A percentile compares a stretch with the other conserved stretches of the same genome.
Evolutionary conservation across 176 grass and related monocot genomes (phyloP).

Genomic region (Cocos nucifera): DNA sequence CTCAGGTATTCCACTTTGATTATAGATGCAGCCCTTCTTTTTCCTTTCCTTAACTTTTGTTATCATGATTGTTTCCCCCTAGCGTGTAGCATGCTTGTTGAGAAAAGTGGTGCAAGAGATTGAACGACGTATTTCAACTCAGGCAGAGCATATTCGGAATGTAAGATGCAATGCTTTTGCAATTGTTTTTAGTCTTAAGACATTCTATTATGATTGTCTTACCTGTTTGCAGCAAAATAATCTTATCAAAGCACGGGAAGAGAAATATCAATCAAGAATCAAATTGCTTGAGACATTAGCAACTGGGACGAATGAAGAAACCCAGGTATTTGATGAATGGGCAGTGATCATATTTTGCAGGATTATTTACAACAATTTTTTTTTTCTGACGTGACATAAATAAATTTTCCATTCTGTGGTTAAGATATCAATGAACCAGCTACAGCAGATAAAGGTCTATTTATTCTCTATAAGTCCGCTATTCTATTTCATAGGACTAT

Average conservation of each 20-base stretch:
- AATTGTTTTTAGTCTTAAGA: not conserved
- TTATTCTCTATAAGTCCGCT: too few relatives aligned
- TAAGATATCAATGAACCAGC: constrained; percentile 4
- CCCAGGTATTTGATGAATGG: not conserved
- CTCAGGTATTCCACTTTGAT: constrained; percentile 64
- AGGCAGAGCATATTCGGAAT: constrained; percentile 24
- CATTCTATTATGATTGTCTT: not conserved
- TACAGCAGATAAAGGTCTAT: not conserved
- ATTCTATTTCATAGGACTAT: not conserved
- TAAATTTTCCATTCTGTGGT: not conserved
- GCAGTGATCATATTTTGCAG: too few relatives aligned
- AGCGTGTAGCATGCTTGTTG: constrained; percentile 52
- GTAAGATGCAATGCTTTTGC: constrained; percentile 2
- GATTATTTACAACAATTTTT: too few relatives aligned
- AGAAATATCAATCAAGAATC: constrained; percentile 32
- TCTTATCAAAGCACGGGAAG: constrained; percentile 27
- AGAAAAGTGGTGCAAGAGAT: constrained; percentile 41
- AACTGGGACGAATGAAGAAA: constrained; percentile 22
- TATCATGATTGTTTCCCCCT: constrained; percentile 8
- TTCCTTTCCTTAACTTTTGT: not conserved
- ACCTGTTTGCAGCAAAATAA: constrained; percentile 26
- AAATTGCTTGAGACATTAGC: constrained; percentile 24
- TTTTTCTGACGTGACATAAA: too few relatives aligned
- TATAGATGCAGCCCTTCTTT: constrained; percentile 11
- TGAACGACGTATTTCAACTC: constrained; percentile 21